These are phyloP conservation scores for Rosa multiflora DNA, from an alignment of 306 rosid species.

Conservation along the genomic window DNA sequence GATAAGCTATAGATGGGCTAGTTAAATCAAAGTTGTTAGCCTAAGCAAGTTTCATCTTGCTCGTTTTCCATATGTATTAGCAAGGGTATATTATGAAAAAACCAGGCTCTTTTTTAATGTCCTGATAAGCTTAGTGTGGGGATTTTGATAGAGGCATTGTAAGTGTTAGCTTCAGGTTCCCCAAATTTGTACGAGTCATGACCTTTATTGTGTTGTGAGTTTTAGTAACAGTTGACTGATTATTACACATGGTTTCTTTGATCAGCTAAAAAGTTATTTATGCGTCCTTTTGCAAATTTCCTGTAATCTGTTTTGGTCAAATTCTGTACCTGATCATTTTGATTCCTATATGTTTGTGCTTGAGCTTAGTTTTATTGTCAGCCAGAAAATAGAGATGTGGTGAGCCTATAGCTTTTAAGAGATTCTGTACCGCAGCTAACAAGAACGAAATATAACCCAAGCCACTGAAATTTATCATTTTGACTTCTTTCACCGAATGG, in stretches of 20 bases:
- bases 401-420: neutral
- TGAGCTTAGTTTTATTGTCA: neutral
- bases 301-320: neutral
- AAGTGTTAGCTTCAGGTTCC: constrained; percentile 22
- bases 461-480: neutral
- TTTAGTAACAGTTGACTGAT: neutral
- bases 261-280: no score
- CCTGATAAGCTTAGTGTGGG: constrained; percentile 46
- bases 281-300: neutral
- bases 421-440: neutral
- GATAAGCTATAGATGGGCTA: constrained; percentile 40
- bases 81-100: constrained; percentile 30
- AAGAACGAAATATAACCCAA: neutral
- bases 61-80: constrained; percentile 28
- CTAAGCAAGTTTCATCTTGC: constrained; percentile 30
- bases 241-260: neutral
- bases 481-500: neutral
- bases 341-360: neutral
- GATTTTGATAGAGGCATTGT: constrained; percentile 28
- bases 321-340: neutral
- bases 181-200: constrained; percentile 14
- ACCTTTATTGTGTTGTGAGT: neutral
- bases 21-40: constrained; percentile 33
- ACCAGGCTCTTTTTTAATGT: constrained; percentile 58
- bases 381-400: neutral